phyloP scores from a whole-genome alignment of 257 asterid genomes.

The Forsythia suspensa region DNA sequence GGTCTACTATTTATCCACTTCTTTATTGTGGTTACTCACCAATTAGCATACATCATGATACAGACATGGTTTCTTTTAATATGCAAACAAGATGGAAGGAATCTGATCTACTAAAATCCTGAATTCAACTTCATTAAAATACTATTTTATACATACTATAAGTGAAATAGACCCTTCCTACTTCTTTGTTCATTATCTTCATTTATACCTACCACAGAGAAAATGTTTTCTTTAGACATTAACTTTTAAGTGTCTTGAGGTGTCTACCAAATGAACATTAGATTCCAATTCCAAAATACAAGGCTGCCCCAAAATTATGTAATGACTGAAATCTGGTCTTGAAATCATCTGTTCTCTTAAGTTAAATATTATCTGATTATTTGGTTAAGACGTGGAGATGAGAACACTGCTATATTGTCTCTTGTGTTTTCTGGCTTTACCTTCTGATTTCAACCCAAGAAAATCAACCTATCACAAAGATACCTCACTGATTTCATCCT shows the following conservation, averaged over 20 bases:
- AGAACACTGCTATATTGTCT: neutral
- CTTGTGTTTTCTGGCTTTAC: neutral
- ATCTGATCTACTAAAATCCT: constrained; percentile 52
- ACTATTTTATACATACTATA: constrained; percentile 8
- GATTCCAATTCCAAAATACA: constrained; percentile 52
- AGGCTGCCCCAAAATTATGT: constrained; percentile 19
- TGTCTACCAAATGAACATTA: constrained; percentile 81
- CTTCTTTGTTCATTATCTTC: constrained; percentile 21
- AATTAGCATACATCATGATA: neutral
- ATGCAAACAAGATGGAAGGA: constrained; percentile 31
- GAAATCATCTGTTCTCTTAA: constrained; percentile 11
- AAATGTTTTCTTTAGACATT: constrained; percentile 34
- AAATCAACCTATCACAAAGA: neutral
- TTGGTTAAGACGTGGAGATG: constrained; percentile 6
- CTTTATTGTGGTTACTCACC: neutral
- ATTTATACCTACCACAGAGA: constrained; percentile 58
- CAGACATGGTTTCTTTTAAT: constrained; percentile 14
- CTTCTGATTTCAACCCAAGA: neutral
- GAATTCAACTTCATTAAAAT: constrained; percentile 13
- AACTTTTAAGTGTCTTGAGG: constrained; percentile 34
- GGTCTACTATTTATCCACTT: neutral
- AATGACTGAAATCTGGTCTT: constrained; percentile 31
- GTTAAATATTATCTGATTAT: neutral
- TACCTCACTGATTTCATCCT: neutral
- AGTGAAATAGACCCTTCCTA: constrained; percentile 21